These are phyloP conservation scores for Dendrobium officinale DNA, from an alignment of 106 monocot species.

Conservation along the genomic window DNA sequence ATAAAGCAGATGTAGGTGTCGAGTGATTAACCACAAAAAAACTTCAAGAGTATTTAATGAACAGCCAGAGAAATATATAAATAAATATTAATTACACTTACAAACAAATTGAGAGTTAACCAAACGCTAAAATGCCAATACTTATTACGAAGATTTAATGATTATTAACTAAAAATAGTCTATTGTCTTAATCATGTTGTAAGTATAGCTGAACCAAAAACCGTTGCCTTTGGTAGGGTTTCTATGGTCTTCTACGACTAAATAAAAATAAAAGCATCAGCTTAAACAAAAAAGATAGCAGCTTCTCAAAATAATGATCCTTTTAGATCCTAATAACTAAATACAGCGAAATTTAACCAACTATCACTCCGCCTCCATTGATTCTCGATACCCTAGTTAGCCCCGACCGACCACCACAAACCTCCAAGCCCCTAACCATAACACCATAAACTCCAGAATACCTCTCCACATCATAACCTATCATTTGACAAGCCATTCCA, in stretches of 20 bases:
- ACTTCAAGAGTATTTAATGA: too few species aligned
- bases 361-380: background rate
- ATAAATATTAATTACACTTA: background rate
- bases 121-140: background rate
- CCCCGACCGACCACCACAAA: too few species aligned
- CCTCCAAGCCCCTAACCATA: too few species aligned
- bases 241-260: background rate
- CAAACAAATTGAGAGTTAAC: background rate
- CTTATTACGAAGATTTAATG: background rate
- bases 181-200: background rate
- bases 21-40: too few species aligned
- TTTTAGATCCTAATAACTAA: background rate
- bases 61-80: background rate
- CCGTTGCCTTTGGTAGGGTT: background rate
- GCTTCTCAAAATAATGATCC: background rate
- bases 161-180: background rate
- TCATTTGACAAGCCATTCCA: too few species aligned
- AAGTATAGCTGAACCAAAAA: background rate
- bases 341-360: background rate
- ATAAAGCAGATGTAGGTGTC: too few species aligned
- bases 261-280: background rate
- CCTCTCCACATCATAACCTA: too few species aligned
- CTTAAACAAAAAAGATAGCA: background rate
- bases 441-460: too few species aligned
- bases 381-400: too few species aligned